phyloP scores from a whole-genome alignment of 176 grass and related monocot species.

The Oryza glumipatula region DNA sequence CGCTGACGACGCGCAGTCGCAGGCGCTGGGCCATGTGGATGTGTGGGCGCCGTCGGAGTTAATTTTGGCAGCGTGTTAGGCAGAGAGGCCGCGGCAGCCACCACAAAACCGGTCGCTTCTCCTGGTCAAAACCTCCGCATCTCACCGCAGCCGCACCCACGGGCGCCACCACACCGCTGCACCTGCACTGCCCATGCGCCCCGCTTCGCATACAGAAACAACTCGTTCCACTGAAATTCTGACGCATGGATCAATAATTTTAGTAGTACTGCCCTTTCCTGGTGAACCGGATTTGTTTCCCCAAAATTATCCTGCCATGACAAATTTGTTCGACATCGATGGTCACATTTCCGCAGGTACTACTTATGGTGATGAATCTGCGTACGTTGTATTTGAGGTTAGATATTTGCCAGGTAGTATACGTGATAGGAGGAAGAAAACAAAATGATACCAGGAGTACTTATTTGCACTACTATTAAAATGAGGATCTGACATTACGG shows the following conservation, averaged over 20 bases:
- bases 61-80: conserved; percentile 25
- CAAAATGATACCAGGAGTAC: background rate
- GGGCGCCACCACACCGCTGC: too few species aligned
- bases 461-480: background rate
- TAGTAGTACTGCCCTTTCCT: background rate
- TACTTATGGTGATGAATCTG: background rate
- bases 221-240: background rate
- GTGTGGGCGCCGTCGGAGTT: background rate
- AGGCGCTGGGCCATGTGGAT: too few species aligned
- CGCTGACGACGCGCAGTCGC: background rate
- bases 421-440: background rate
- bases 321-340: background rate
- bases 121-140: conserved; percentile 6
- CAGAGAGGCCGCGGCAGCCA: background rate
- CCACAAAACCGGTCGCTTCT: background rate
- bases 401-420: background rate
- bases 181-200: background rate
- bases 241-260: background rate
- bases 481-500: background rate
- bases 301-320: background rate
- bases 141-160: background rate
- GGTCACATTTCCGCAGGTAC: background rate
- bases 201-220: background rate
- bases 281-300: background rate
- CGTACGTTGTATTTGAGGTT: background rate